These are phyloP conservation scores for Botrytis pseudocinerea DNA, from an alignment of 2,329 filamentous ascomycete species.

Conservation along the genomic window DNA sequence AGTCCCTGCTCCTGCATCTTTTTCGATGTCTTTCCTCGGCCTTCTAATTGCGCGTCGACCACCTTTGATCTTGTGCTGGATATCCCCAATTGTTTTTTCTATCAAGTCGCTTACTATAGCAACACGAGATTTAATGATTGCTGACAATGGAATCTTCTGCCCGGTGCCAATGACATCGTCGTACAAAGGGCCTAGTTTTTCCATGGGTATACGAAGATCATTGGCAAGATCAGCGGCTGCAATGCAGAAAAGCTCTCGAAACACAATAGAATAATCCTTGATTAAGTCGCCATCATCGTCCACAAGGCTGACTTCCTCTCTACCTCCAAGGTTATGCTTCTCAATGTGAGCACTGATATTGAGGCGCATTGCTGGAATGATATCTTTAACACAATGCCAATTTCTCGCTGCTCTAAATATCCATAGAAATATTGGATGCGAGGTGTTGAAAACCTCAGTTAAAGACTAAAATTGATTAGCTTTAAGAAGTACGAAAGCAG, in stretches of 20 bases:
- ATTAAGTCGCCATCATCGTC: conserved; percentile 59
- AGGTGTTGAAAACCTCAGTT: conserved; percentile 72
- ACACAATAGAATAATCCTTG: conserved; percentile 71
- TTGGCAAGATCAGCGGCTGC: conserved; percentile 73
- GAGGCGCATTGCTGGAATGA: conserved; percentile 70
- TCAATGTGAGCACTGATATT: conserved; percentile 59
- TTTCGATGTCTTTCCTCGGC: conserved; percentile 18
- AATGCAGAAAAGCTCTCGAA: conserved; percentile 81
- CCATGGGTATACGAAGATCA: conserved; percentile 62
- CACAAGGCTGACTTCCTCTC: conserved; percentile 48
- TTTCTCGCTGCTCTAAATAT: conserved; percentile 78
- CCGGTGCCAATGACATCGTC: conserved; percentile 74
- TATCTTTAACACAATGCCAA: conserved; percentile 67
- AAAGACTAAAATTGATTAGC: conserved; percentile 49
- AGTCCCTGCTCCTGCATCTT: conserved; percentile 17
- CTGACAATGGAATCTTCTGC: conserved; percentile 29
- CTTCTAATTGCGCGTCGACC: conserved; percentile 11
- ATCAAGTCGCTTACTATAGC: conserved; percentile 7
- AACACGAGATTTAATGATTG: conserved; percentile 19
- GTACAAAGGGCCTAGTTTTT: conserved; percentile 68
- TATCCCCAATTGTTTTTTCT: conserved; percentile 9
- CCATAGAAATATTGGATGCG: conserved; percentile 83
- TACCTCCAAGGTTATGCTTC: conserved; percentile 42
- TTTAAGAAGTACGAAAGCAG: not conserved
- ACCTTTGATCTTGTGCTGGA: conserved; percentile 21